Base-by-base conservation (phyloP, 371 early-diverging fungal species). In the Cladochytrium tenue region DNA sequence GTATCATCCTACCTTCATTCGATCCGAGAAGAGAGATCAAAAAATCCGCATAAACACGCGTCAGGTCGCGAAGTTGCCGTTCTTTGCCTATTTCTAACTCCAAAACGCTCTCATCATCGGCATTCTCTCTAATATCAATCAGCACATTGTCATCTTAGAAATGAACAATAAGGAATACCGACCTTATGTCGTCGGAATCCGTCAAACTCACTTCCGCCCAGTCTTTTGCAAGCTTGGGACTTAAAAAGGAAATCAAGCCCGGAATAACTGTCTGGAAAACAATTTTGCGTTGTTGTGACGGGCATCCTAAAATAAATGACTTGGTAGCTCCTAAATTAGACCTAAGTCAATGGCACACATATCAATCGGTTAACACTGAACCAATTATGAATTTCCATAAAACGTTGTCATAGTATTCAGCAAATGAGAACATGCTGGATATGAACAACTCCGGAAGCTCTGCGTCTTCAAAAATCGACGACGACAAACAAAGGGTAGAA, bases 31-130 rank as follows among this genome's bases (percentile, higher is more conserved):
- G 56, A 4, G 73, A 58, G 0, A 62, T 33, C 36, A 62, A 56
- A 55, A 86, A 70, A 13, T 79, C 80, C 0, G 75, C 73, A 20
- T 69, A 73, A 4, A 76, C 58, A 1, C 73, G 60, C 10, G 84
- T 82, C 27, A 85, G 57, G 51, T 81, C 79, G 27, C 87, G 70
- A 32, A 87, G 70, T 53, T 83, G 56, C 51, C 73, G 69, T 61
- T 86, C 85, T 20, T 33, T 53, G 4, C 77, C 66, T 33, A 87
- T 81, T 43, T 43, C 43, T 20, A 20, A 43, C 43, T 43, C 20
- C 43, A 43, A 43, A 43, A 20, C 20, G 7, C 80, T 67, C 2
- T 77, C 70, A 34, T 82, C 81, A 36, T 74, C 50, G 13, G 77
- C 78, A 26, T 72, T 75, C 7, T 64, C 73, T 0, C 2, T 26